Conservation (phyloP, 371 early-diverging fungal genomes). For the Phascolomyces articulosus region DNA sequence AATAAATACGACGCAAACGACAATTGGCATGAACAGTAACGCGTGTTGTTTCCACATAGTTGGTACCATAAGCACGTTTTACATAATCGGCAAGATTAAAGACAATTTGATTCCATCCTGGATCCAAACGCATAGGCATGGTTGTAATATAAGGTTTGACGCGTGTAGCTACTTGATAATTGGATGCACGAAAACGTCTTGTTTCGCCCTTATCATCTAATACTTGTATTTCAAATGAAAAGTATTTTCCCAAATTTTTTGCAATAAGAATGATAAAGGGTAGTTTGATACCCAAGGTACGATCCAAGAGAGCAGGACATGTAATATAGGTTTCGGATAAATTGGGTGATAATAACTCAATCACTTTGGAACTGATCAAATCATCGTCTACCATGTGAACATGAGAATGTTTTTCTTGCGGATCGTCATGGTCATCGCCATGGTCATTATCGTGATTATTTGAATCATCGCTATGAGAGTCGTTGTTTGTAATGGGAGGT, state of each 20-base stretch:
- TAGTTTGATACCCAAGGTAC: conserved; percentile 91
- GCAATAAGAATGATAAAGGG: conserved; percentile 87
- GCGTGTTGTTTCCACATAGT: conserved; percentile 85
- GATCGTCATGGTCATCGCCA: neutral
- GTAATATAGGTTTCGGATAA: conserved; percentile 87
- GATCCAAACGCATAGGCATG: conserved; percentile 94
- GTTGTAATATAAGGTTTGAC: conserved; percentile 89
- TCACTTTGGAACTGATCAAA: conserved; percentile 79
- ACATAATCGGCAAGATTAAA: conserved; percentile 88
- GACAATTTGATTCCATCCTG: conserved; percentile 96
- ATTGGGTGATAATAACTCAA: conserved; percentile 81
- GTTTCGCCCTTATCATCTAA: conserved; percentile 82
- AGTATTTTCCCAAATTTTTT: conserved; percentile 87
- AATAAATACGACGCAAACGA: conserved; percentile 86
- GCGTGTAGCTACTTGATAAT: conserved; percentile 87
- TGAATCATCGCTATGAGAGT: conserved; percentile 4
- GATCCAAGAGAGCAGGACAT: conserved; percentile 74
- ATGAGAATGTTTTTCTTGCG: conserved; percentile 40
- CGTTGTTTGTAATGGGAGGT: neutral
- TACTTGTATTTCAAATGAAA: conserved; percentile 90
- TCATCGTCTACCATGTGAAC: conserved; percentile 83
- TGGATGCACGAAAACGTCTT: conserved; percentile 87
- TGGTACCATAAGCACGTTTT: conserved; percentile 86
- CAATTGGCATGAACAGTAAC: conserved; percentile 94
- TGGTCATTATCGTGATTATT: conserved; percentile 3